Evolutionary conservation across 2,329 filamentous ascomycete species (phyloP), one percentile per base, ranked within the genome.

Genomic region (Neoscytalidium dimidiatum): DNA sequence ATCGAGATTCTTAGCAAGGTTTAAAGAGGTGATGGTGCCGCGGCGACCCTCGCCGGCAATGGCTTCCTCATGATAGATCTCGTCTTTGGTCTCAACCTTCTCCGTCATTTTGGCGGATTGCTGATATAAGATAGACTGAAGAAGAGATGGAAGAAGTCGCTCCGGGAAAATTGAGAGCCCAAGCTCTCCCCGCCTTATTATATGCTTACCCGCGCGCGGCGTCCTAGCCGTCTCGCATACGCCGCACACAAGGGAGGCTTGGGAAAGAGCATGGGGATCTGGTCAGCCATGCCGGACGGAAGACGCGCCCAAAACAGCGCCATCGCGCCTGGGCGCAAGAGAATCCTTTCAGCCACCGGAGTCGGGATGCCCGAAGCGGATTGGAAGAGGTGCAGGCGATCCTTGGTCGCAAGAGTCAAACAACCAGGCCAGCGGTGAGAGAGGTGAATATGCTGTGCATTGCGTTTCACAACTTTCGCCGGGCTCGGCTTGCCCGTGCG

Each of bases 31-130:
- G 38, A 69, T 61, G 28, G 65, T 69, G 28, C 58, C 67, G 26
- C 68, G 67, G 31, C 67, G 66, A 38, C 60, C 65, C 41, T 66
- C 64, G 21, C 60, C 60, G 21, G 67, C 58, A n/a, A 60, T 7
- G 17, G 56, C 56, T 41, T 60, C 56, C 17, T 75, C 72, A 2
- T 75, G 70, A 53, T 68, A 71, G 3, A 53, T 67, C 44, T 73
- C 69, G 26, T 69, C 56, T n/a, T 60, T 60, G 28, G 33, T 14
- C 35, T 57, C 56, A n/a, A 26, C 5, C 56, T 60, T 60, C 56
- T 60, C 56, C 56, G 35, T 29, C 33, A 46, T 46, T 19, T 57
- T 57, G 53, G 31, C 51, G 19, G 51, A 48, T 26, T 11, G 7
- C 21, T 29, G 26, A 29, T 9, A 23, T 6, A 19, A 41, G 11